Conservation (phyloP, 2,329 filamentous ascomycete genomes). For the Epicoccum sorghinum region DNA sequence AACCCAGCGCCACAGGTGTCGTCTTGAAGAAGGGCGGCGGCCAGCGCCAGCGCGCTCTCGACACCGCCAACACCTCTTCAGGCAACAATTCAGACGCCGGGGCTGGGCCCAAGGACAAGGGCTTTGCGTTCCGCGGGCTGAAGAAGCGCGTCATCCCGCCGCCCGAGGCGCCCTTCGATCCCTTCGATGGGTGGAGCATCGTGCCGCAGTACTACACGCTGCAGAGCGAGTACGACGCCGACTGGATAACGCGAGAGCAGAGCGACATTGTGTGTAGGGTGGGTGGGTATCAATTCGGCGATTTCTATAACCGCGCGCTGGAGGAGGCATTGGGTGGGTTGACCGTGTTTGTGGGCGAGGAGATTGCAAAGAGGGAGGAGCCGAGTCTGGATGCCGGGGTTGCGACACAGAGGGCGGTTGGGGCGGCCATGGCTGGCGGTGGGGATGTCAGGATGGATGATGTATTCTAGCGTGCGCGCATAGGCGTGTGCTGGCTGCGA, state of each 20-base stretch:
- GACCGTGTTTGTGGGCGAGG: constrained; percentile 84
- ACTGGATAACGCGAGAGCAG: constrained; percentile 71
- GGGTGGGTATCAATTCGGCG: constrained; percentile 81
- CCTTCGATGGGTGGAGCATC: constrained; percentile 78
- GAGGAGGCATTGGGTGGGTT: constrained; percentile 90
- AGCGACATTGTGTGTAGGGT: constrained; percentile 71
- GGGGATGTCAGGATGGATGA: constrained; percentile 55
- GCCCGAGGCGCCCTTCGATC: constrained; percentile 80
- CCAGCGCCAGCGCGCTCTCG: constrained; percentile 57
- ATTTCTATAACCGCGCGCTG: constrained; percentile 81
- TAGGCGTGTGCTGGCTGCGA: no score
- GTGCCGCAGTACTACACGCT: constrained; percentile 70
- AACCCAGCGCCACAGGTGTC: constrained; percentile 24
- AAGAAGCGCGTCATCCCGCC: constrained; percentile 67
- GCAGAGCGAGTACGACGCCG: constrained; percentile 73
- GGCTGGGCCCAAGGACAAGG: constrained; percentile 26
- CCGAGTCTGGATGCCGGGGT: constrained; percentile 38
- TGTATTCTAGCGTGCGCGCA: constrained; percentile 39
- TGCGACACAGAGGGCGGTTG: constrained; percentile 47
- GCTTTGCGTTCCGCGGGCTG: constrained; percentile 77
- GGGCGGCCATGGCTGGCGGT: constrained; percentile 64
- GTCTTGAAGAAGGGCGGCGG: constrained; percentile 70
- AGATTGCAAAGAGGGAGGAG: constrained; percentile 55
- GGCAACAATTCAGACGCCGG: constrained; percentile 14
- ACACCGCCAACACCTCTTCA: constrained; percentile 10